A percentile compares a stretch with the other conserved stretches of the same genome.
phyloP scores from a whole-genome alignment of 2,329 filamentous ascomycete genomes.

The Aspergillus puulaauensis region DNA sequence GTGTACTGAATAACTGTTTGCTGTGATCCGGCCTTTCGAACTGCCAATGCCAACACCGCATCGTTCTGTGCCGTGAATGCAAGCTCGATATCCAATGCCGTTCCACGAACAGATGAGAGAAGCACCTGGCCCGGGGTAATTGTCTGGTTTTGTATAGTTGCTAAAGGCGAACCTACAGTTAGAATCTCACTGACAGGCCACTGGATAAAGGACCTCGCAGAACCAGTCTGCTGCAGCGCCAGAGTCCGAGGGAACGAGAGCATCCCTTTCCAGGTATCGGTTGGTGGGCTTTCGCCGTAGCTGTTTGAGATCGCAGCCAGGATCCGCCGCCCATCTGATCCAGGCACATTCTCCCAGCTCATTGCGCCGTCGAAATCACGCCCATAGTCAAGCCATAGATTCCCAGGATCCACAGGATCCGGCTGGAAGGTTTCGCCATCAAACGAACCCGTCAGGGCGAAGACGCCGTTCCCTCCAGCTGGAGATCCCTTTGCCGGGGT shows the following conservation, averaged over 20 bases:
- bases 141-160: slow-evolving; percentile 1
- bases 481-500: slow-evolving; percentile 8
- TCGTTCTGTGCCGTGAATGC: neutral
- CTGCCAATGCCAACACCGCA: neutral
- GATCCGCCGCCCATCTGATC: slow-evolving; percentile 5
- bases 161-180: neutral
- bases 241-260: slow-evolving; percentile 15
- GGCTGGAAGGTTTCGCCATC: neutral
- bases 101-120: neutral
- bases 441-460: slow-evolving; percentile 4
- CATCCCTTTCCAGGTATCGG: slow-evolving; percentile 14
- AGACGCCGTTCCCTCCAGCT: slow-evolving; percentile 9
- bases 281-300: slow-evolving; percentile 9
- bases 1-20: slow-evolving; percentile 5
- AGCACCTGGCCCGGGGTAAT: slow-evolving; percentile 1
- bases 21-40: slow-evolving; percentile 1
- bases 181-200: slow-evolving; percentile 9
- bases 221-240: slow-evolving; percentile 6
- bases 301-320: slow-evolving; percentile 8
- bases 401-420: neutral
- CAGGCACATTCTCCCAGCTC: slow-evolving; percentile 11
- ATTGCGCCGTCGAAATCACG: slow-evolving; percentile 12
- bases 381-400: slow-evolving; percentile 7
- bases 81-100: slow-evolving; percentile 2
- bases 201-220: slow-evolving; percentile 11